A percentile compares a stretch with the other conserved stretches of the same genome.
These are phyloP conservation scores for Ascochyta pisi DNA, from an alignment of 2,329 filamentous ascomycete genomes.

Conservation along the genomic window DNA sequence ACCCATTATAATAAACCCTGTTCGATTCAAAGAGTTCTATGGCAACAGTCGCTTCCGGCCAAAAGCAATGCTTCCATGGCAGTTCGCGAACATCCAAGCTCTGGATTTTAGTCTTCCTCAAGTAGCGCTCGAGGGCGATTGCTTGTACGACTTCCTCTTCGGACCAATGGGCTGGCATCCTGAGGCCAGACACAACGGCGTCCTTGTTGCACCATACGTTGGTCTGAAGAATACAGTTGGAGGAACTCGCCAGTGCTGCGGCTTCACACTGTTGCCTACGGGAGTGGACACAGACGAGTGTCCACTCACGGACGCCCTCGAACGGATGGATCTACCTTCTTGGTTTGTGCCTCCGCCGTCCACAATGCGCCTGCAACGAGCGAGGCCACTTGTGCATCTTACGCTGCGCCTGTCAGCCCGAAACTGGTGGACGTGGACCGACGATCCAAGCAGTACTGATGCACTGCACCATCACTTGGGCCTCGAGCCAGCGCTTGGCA, in stretches of 20 bases:
- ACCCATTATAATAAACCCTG: slow-evolving; percentile 22
- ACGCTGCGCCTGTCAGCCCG: slow-evolving; percentile 22
- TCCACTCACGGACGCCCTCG: neutral
- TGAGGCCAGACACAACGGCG: slow-evolving; percentile 10
- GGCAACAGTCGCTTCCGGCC: neutral
- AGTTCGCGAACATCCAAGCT: slow-evolving; percentile 22
- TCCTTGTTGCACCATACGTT: slow-evolving; percentile 18
- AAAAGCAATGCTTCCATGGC: slow-evolving; percentile 17
- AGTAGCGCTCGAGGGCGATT: slow-evolving; percentile 12
- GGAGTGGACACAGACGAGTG: neutral
- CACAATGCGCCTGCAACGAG: slow-evolving; percentile 14
- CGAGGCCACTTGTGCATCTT: slow-evolving; percentile 22
- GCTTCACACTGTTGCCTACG: slow-evolving; percentile 13
- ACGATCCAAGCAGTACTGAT: neutral
- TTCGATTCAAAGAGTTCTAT: neutral
- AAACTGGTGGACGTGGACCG: slow-evolving; percentile 30
- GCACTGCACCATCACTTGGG: slow-evolving; percentile 16
- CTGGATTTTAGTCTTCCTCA: slow-evolving; percentile 28
- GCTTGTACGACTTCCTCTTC: slow-evolving; percentile 7
- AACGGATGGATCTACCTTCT: neutral
- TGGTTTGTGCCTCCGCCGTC: neutral
- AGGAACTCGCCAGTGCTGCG: slow-evolving; percentile 1
- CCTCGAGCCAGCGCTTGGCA: slow-evolving; percentile 31
- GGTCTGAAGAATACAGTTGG: neutral
- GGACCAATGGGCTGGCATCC: slow-evolving; percentile 8